Evolutionary conservation across 1,139 yeast species (phyloP), one percentile per base, ranked within the genome.

Genomic region (Casaregolazyma suthepensis): DNA sequence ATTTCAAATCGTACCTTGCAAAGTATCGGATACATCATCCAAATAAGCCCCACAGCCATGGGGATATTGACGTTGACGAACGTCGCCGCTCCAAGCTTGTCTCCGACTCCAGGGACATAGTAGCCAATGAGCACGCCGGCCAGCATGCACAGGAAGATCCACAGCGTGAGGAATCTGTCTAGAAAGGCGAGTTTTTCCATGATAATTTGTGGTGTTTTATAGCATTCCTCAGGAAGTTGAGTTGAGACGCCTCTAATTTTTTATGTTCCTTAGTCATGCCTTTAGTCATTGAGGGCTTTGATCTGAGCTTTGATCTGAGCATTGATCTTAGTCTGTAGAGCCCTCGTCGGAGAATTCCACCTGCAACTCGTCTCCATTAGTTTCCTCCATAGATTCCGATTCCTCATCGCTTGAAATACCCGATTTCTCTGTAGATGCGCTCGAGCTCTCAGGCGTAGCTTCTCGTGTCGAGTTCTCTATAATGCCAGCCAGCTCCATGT

Each of bases 21-120:
- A 45, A 81, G 66, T 9, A 82, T 81, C 2, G 85, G 85, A 17
- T 77, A 69, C 81, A 81, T 80, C 85, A 81, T 81, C 15, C 78
- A 71, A 15, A 81, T 70, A 54, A 80, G 64, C 0, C 85, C 85
- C 9, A 79, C 66, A 1, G 81, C 79, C 26, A 80, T 65, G 0
- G 85, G 85, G 7, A 76, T n/a, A n/a, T 35, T 35, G 40, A 35
- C 40, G 7, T 35, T 13, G 17, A 7, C 40, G 17, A 35, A 35
- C 4, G 5, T 15, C 17, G 40, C 15, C 17, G 40, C 9, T 35
- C 40, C 40, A 15, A 35, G 40, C 17, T 43, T 22, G 1, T 44
- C 46, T 7, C 18, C 22, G 19, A 40, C 42, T 3, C 20, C 20
- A 10, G 69, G 69, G 6, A 61, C 68, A 52, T 56, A 67, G 48